Percentiles rank a stretch among this genome's conserved stretches.
These are phyloP conservation scores for Pythium angustatum DNA, from an alignment of 352 stramenopile genomes.

Conservation along the genomic window DNA sequence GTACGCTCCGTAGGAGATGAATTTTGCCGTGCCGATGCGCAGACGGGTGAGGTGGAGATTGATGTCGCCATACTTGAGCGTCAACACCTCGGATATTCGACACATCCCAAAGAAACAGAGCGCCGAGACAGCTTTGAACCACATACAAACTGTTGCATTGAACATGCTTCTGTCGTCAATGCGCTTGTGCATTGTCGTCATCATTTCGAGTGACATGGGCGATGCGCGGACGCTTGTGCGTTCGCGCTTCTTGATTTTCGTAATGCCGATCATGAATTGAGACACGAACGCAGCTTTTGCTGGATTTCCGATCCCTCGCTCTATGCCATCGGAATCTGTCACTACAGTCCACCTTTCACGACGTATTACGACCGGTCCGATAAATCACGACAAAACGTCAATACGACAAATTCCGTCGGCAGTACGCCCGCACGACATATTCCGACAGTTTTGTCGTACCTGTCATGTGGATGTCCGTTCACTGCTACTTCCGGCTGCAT, in stretches of 20 bases:
- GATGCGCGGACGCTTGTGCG: not conserved
- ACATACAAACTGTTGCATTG: not conserved
- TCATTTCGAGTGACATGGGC: conserved; percentile 1
- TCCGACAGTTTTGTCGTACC: not conserved
- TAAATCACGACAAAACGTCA: not conserved
- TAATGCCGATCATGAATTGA: conserved; percentile 2
- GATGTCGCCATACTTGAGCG: not conserved
- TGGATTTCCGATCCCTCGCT: not conserved
- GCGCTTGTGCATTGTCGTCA: not conserved
- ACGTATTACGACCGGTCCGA: not conserved
- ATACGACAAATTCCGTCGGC: no score
- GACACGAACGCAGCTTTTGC: not conserved
- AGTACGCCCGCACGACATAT: no score
- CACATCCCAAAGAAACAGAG: conserved; percentile 13
- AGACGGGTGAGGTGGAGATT: not conserved
- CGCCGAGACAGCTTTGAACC: not conserved
- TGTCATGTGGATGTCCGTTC: not conserved
- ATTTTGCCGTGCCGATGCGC: not conserved
- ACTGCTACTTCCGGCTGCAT: not conserved
- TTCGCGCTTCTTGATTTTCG: not conserved
- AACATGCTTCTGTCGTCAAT: not conserved
- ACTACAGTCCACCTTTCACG: not conserved
- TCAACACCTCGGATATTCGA: conserved; percentile 1
- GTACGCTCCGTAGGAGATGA: not conserved
- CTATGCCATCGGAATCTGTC: not conserved